Percentiles rank a stretch among this genome's conserved stretches.
Evolutionary conservation across 164 flowering plant genomes (phyloP).

Genomic region (Vitis vinifera): ASM3070453v1 NC_081820.1:5132501-5133000

Average conservation of each 20-base stretch:
- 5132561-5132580: constrained; percentile 67
- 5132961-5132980: constrained; percentile 70
- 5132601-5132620: constrained; percentile 61
- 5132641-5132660: constrained; percentile 67
- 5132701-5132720: constrained; percentile 56
- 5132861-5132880: constrained; percentile 69
- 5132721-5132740: constrained; percentile 52
- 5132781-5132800: constrained; percentile 58
- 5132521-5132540: constrained; percentile 32
- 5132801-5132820: constrained; percentile 58
- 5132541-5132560: constrained; percentile 62
- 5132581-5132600: constrained; percentile 48
- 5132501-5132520: constrained; percentile 40
- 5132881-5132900: constrained; percentile 49
- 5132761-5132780: constrained; percentile 76
- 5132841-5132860: constrained; percentile 73
- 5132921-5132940: constrained; percentile 44
- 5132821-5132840: constrained; percentile 56
- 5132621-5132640: constrained; percentile 75
- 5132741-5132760: constrained; percentile 68
- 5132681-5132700: constrained; percentile 60
- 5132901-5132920: constrained; percentile 59
- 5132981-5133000: constrained; percentile 58
- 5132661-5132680: constrained; percentile 61
- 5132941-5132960: constrained; percentile 58